Conservation (phyloP, 2,329 filamentous ascomycete species). For the Alternaria sp. region DNA sequence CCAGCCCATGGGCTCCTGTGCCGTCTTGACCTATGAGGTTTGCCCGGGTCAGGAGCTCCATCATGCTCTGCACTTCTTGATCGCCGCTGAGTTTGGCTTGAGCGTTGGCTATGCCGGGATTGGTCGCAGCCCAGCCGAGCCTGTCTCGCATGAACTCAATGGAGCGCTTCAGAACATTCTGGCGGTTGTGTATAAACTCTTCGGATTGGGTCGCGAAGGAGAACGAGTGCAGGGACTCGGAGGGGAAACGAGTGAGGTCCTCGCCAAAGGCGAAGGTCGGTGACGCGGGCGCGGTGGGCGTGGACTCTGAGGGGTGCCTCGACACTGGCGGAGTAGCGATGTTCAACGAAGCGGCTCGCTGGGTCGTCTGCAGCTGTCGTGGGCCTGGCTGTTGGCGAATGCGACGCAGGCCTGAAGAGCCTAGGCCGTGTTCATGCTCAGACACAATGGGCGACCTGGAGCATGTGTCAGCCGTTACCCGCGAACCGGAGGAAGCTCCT, state of each 20-base stretch:
- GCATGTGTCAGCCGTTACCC: slow-evolving; percentile 19
- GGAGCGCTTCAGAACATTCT: slow-evolving; percentile 90
- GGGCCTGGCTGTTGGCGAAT: slow-evolving; percentile 86
- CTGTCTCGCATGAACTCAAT: slow-evolving; percentile 97
- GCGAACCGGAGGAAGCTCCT: slow-evolving; percentile 1
- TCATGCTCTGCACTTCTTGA: slow-evolving; percentile 85
- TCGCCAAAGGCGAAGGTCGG: slow-evolving; percentile 75
- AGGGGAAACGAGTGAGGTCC: slow-evolving; percentile 90
- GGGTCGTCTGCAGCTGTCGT: slow-evolving; percentile 57
- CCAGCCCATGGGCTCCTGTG: slow-evolving; percentile 58
- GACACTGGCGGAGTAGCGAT: slow-evolving; percentile 65
- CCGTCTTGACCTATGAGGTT: slow-evolving; percentile 76
- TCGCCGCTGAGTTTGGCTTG: slow-evolving; percentile 85
- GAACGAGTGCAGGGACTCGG: slow-evolving; percentile 96
- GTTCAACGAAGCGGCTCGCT: slow-evolving; percentile 74
- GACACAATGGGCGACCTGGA: slow-evolving; percentile 78
- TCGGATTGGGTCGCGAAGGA: slow-evolving; percentile 96
- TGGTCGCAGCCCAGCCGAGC: slow-evolving; percentile 78
- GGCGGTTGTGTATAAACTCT: slow-evolving; percentile 86
- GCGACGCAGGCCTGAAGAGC: slow-evolving; percentile 84
- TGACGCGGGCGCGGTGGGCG: slow-evolving; percentile 70
- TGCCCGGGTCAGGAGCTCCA: slow-evolving; percentile 83
- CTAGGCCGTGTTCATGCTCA: slow-evolving; percentile 87
- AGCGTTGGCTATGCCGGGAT: slow-evolving; percentile 78
- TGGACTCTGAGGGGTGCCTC: slow-evolving; percentile 53